Evolutionary conservation across 352 stramenopile species (phyloP).

Genomic region (Phytophthora pseudosyringae): DNA sequence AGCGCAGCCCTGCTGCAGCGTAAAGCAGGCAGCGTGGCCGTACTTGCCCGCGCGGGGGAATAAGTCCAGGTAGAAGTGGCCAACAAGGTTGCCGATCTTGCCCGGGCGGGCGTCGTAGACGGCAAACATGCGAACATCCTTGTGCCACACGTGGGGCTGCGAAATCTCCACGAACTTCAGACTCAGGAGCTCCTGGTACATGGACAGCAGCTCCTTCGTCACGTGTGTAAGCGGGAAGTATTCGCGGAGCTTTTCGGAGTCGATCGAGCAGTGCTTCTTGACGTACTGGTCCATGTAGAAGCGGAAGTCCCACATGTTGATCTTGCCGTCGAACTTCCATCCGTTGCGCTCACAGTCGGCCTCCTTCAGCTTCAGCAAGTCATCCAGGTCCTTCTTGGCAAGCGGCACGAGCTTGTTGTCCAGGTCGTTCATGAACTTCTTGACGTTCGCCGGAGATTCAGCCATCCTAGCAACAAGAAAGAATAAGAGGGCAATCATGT

Average conservation of each 20-base stretch:
- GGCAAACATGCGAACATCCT: conserved; percentile 88
- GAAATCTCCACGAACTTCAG: conserved; percentile 87
- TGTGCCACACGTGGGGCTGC: conserved; percentile 87
- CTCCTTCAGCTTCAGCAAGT: conserved; percentile 79
- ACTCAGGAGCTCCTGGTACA: conserved; percentile 91
- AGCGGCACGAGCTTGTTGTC: conserved; percentile 81
- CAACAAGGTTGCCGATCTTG: conserved; percentile 66
- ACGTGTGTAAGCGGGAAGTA: conserved; percentile 92
- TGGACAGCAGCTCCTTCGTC: conserved; percentile 80
- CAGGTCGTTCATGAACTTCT: conserved; percentile 76
- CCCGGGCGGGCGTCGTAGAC: conserved; percentile 75
- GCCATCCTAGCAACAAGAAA: conserved; percentile 63
- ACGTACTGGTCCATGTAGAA: conserved; percentile 92
- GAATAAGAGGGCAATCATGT: not conserved
- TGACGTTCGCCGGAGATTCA: conserved; percentile 60
- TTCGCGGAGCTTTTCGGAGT: conserved; percentile 86
- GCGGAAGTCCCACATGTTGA: conserved; percentile 92
- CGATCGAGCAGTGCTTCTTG: conserved; percentile 89
- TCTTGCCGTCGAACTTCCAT: conserved; percentile 80
- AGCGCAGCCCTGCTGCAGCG: conserved; percentile 80
- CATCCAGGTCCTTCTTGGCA: conserved; percentile 76
- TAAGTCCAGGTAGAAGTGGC: conserved; percentile 91
- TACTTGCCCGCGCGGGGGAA: conserved; percentile 90
- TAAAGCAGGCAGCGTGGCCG: conserved; percentile 90
- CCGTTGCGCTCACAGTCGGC: conserved; percentile 56